These are phyloP conservation scores for Candida montana DNA, from an alignment of 805 yeast genomes.

Conservation along the genomic window DNA sequence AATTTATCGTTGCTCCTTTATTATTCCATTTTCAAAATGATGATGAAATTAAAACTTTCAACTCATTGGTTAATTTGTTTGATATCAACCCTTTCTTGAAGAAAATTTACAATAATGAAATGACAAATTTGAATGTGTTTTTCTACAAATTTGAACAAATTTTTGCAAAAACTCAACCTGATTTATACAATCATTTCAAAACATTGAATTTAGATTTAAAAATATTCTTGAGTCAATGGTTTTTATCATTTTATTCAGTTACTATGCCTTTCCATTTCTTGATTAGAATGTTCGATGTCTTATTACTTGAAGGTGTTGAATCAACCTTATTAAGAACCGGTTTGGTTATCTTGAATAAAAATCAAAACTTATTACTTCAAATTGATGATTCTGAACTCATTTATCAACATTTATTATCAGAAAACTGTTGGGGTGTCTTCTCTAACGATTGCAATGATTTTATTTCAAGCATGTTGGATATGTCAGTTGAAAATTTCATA, in stretches of 20 bases:
- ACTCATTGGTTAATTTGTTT: constrained; percentile 50
- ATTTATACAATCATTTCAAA: constrained; percentile 38
- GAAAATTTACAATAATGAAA: constrained; percentile 47
- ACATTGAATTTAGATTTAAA: constrained; percentile 35
- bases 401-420: constrained; percentile 35
- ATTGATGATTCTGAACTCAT: constrained; percentile 36
- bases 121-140: constrained; percentile 49
- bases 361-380: constrained; percentile 34
- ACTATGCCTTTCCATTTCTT: constrained; percentile 52
- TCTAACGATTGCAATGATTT: constrained; percentile 31
- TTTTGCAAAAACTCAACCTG: constrained; percentile 35
- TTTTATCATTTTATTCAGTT: constrained; percentile 53
- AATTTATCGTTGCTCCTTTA: constrained; percentile 57
- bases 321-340: constrained; percentile 51
- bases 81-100: constrained; percentile 49
- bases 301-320: constrained; percentile 49
- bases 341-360: constrained; percentile 44
- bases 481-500: constrained; percentile 14
- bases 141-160: constrained; percentile 44
- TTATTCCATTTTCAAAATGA: constrained; percentile 34
- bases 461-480: constrained; percentile 24
- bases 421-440: constrained; percentile 38
- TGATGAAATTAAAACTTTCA: constrained; percentile 39
- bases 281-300: constrained; percentile 46
- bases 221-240: constrained; percentile 59